Evolutionary conservation across 345 rosid species (phyloP), one percentile per base, ranked within the genome.

Genomic region (Turnera subulata): DNA sequence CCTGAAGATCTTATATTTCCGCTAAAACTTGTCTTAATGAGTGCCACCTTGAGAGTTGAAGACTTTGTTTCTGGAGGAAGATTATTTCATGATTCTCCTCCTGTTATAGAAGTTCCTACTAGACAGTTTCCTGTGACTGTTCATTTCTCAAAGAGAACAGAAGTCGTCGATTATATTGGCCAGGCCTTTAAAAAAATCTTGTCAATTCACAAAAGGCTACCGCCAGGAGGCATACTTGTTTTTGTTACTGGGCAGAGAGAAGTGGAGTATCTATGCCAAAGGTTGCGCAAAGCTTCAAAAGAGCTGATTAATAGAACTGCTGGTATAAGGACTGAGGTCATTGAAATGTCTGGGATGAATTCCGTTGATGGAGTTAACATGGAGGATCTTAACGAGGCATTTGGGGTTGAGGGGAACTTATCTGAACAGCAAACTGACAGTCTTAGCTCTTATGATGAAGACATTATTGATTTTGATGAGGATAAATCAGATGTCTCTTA

Each of bases 171-270:
- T 80, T 92, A 86, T 65, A 72, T 92, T 53, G 91, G 95, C 7
- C 82, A 91, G 67, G 96, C 98, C 49, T 88, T 75, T 62, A 88
- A 86, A 75, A 91, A 86, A 64, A 87, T 91, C 40, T 73, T 84
- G 78, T 81, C 95, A 25, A 91, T 91, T 55, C 92, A 91, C 75
- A 86, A 75, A 72, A 82, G 74, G 72, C 78, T 91, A 49, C 98
- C 96, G 23, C 89, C 69, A 61, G 98, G 96, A 42, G 98, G 96
- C 58, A 67, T 91, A 69, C 96, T 91, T 49, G 89, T 88, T 53
- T 91, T 88, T 73, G 95, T 91, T 58, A 91, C 96, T 0, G 96
- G 98, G 56, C 96, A 86, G 78, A 82, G 96, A 76, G 98, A 91
- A 70, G 96, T 91, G 25, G 95, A 88, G 46, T 73, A 77, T 72